These are phyloP conservation scores for Monosporascus ibericus DNA, from an alignment of 2,329 filamentous ascomycete species.

Conservation along the genomic window DNA sequence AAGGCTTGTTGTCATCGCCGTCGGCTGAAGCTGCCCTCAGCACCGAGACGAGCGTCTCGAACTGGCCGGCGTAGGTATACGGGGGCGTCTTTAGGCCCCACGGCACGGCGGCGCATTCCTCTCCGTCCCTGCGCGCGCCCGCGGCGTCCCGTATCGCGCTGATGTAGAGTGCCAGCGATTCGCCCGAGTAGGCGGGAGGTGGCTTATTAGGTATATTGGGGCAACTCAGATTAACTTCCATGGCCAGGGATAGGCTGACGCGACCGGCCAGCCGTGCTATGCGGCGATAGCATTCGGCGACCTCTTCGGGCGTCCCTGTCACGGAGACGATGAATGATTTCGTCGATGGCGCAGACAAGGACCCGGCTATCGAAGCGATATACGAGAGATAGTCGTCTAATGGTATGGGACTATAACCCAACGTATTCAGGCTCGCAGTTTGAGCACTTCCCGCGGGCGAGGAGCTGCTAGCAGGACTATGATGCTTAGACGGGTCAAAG, in stretches of 20 bases:
- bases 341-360: not conserved
- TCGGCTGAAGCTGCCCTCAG: slow-evolving; percentile 31
- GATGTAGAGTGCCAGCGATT: slow-evolving; percentile 50
- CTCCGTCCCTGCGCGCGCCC: not conserved
- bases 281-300: slow-evolving; percentile 48
- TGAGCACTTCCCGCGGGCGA: slow-evolving; percentile 9
- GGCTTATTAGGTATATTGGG: slow-evolving; percentile 66
- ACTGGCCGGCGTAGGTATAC: slow-evolving; percentile 66
- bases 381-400: slow-evolving; percentile 54
- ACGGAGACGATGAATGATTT: slow-evolving; percentile 68
- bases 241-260: slow-evolving; percentile 47
- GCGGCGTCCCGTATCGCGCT: slow-evolving; percentile 29
- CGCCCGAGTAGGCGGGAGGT: slow-evolving; percentile 62
- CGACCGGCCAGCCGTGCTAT: slow-evolving; percentile 28
- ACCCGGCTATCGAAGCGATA: slow-evolving; percentile 39
- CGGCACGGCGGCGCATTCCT: slow-evolving; percentile 24
- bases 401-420: slow-evolving; percentile 65
- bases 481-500: slow-evolving; percentile 42
- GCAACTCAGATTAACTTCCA: slow-evolving; percentile 75
- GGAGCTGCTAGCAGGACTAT: not conserved
- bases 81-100: slow-evolving; percentile 71
- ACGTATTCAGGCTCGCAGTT: slow-evolving; percentile 56
- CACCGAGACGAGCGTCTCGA: slow-evolving; percentile 46
- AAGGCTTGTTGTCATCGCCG: slow-evolving; percentile 16
- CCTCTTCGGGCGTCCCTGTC: slow-evolving; percentile 55